Base-by-base conservation (phyloP, 164 flowering plant species). In the Nymphaea thermarum region DNA sequence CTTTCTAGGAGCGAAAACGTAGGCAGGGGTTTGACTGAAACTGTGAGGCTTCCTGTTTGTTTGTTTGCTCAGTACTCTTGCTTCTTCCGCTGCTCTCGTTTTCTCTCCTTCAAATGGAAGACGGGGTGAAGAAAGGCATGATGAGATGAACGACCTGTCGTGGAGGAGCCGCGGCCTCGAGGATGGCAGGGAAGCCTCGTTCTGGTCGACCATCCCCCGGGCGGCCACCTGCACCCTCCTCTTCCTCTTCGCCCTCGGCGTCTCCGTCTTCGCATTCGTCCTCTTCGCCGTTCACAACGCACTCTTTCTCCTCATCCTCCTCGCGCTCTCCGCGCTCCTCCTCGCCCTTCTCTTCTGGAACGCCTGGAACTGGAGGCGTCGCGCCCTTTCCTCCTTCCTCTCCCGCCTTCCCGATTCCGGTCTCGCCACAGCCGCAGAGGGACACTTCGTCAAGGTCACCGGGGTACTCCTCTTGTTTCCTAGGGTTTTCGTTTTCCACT, bases 371-470 rank as follows among this genome's bases (percentile, higher is more conserved):
- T 75, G 71, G 73, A 68, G 65, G 7, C 65, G 66, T 44, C 71
- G 72, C 2, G 76, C 82, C 36, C 44, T 83, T 44, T 51, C 76
- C 10, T 69, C 64, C 71, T 87, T 82, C 63, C 80, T 87, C 42
- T 71, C 70, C 62, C 75, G 82, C 12, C 70, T 81, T 11, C 88
- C 86, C 10, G 84, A 81, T 62, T 78, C 91, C 4, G 86, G 83
- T 76, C 88, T 87, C 68, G 63, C 70, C 57, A 17, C 72, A 3
- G 88, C 88, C 25, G 69, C 53, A 15, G 77, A 83, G 7, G 91
- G 91, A 16, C 91, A 87, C 78, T 84, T 85, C 44, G 88, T 87
- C 67, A 87, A 85, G 67, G 70, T 85, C 72, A 80, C 88, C 57
- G 91, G 91, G 83, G 72, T 70, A 65, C 11, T 61, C 57, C n/a